Base-by-base conservation (phyloP, 169 alveolate genomes). In the Theileria annulata region DNA sequence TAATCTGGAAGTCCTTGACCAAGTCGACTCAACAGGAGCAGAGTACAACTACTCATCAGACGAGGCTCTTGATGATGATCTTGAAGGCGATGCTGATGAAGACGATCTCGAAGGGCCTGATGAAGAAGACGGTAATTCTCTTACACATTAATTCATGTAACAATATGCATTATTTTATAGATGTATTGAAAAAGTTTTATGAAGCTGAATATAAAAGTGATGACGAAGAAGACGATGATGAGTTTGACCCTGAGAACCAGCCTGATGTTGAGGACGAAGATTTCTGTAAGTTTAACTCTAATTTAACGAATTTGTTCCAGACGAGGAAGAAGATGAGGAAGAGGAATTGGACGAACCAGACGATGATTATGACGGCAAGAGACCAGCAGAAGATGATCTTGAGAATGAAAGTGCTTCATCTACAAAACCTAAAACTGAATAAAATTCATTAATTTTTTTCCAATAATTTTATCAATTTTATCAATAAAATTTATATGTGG, bases 181-280 rank as follows among this genome's bases (percentile, higher is more conserved):
- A 82, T 15, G 93, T 90, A 4, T 84, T 94, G 33, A 94, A 94
- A 59, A 89, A 92, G 82, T 94, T 94, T 69, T 94, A 94, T 70
- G 97, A 94, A 75, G 92, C 94, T 42, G 95, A 94, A 33, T 86
- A 88, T 87, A 81, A 87, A 70, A 93, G 93, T 27, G 71, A 62
- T 3, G 95, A 93, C n/a, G 97, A 94, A 73, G 96, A 90, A 23
- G 96, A 93, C 54, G 96, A 91, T 63, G 96, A 92, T 17, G 97
- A 94, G 62, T 93, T 93, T 54, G 95, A 87, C 42, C 96, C 96
- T 5, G 95, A 88, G 58, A 91, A 88, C 59, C 93, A 87, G 25
- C 88, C 78, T 0, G 97, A 90, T 15, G 96, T 85, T 15, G 96
- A 90, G 64, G 96, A 93, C 19, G 96, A 92, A 71, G 88, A 85